Evolutionary conservation across 2,329 filamentous ascomycete genomes (phyloP).

Genomic region (Colletotrichum tropicicola): DNA sequence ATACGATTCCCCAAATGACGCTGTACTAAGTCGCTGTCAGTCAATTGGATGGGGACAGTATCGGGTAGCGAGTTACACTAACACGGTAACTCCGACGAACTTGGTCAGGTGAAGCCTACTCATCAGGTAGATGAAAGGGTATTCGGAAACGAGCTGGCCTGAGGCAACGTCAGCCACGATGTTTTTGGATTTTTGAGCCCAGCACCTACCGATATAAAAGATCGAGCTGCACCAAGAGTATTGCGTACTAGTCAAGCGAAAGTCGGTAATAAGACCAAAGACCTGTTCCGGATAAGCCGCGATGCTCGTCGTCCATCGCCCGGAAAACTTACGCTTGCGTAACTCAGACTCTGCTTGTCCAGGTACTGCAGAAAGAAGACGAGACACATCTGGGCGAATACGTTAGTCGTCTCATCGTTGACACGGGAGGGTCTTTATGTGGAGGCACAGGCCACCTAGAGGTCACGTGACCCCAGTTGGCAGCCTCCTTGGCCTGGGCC

Average conservation of each 20-base stretch:
- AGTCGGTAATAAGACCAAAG: conserved; percentile 55
- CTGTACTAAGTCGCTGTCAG: conserved; percentile 27
- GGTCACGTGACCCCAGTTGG: too few relatives aligned
- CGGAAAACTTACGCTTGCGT: conserved; percentile 43
- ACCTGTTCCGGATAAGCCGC: conserved; percentile 36
- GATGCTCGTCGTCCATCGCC: too few relatives aligned
- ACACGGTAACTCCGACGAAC: conserved; percentile 58
- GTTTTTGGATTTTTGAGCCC: fast-evolving
- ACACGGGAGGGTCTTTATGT: too few relatives aligned
- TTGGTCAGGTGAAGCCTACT: conserved; percentile 56
- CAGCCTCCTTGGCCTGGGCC: too few relatives aligned
- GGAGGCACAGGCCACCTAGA: too few relatives aligned
- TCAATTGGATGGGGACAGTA: too few relatives aligned
- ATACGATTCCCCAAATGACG: conserved; percentile 52
- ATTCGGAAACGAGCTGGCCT: conserved; percentile 55
- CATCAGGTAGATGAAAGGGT: conserved; percentile 61
- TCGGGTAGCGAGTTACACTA: conserved; percentile 23
- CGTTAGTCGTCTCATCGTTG: background rate
- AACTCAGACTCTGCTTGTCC: conserved; percentile 59
- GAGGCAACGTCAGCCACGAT: background rate
- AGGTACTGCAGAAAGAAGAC: conserved; percentile 54
- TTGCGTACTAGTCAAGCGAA: conserved; percentile 52
- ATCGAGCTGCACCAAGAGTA: conserved; percentile 59
- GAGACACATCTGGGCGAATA: conserved; percentile 44
- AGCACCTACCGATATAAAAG: conserved; percentile 41